These are phyloP conservation scores for Logfia minima DNA, from an alignment of 129 eudicot species.

Conservation along the genomic window DNA sequence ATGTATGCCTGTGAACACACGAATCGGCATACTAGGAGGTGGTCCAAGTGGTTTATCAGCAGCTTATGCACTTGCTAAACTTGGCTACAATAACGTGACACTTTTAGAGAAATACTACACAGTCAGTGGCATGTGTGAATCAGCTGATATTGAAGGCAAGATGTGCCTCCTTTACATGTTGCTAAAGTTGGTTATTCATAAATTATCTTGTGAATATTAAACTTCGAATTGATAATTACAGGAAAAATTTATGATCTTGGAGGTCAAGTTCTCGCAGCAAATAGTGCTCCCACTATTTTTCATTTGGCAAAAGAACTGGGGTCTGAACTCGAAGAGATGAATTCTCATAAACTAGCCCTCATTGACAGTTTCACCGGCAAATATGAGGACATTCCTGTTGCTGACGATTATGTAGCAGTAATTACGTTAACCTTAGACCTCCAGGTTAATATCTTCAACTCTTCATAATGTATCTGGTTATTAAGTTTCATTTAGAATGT, in stretches of 20 bases:
- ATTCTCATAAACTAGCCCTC: slow-evolving; percentile 68
- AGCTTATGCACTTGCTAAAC: slow-evolving; percentile 72
- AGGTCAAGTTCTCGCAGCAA: slow-evolving; percentile 89
- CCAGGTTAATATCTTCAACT: slow-evolving; percentile 47
- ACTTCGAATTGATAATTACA: slow-evolving; percentile 21
- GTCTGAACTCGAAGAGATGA: slow-evolving; percentile 63
- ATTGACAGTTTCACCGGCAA: slow-evolving; percentile 67
- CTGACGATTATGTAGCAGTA: slow-evolving; percentile 76
- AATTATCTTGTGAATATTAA: background rate
- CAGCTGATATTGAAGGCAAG: slow-evolving; percentile 74
- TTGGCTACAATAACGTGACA: slow-evolving; percentile 70
- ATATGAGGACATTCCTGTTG: slow-evolving; percentile 66
- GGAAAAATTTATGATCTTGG: slow-evolving; percentile 85
- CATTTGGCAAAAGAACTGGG: slow-evolving; percentile 71
- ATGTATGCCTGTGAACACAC: slow-evolving; percentile 56
- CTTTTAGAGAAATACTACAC: slow-evolving; percentile 75
- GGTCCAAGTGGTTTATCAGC: slow-evolving; percentile 92
- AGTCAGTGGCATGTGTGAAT: slow-evolving; percentile 85
- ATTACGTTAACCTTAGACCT: slow-evolving; percentile 72
- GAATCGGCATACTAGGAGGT: slow-evolving; percentile 69
- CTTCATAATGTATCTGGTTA: background rate
- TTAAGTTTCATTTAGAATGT: background rate
- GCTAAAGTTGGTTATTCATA: background rate
- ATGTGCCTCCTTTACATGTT: slow-evolving; percentile 16
- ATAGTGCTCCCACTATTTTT: slow-evolving; percentile 75